Conservation (phyloP, 768 basidiomycete genomes). For the Boletus vermiculosoides region DNA sequence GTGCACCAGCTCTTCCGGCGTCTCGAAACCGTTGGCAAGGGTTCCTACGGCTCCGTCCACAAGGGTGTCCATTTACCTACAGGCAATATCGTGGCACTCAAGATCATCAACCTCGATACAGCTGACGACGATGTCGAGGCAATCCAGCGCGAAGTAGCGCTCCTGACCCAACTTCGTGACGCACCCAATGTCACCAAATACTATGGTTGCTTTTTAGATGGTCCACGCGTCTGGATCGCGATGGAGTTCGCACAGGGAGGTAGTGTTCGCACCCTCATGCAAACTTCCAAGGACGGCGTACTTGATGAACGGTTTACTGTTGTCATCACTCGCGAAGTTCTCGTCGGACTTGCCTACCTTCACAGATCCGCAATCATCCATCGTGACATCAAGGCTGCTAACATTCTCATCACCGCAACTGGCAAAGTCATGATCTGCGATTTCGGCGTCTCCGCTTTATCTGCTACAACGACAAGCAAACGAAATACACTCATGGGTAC, state of each 20-base stretch:
- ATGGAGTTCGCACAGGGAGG: constrained; percentile 99
- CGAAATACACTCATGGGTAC: constrained; percentile 96
- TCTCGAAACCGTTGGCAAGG: constrained; percentile 92
- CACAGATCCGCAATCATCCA: constrained; percentile 96
- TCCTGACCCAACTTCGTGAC: constrained; percentile 86
- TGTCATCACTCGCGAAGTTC: constrained; percentile 85
- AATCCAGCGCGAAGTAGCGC: constrained; percentile 93
- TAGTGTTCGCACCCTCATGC: constrained; percentile 90
- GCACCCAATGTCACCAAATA: constrained; percentile 92
- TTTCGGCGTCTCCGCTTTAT: constrained; percentile 95
- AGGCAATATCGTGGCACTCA: constrained; percentile 90
- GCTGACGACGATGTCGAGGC: constrained; percentile 95
- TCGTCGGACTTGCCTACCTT: constrained; percentile 83
- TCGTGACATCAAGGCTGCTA: constrained; percentile 97
- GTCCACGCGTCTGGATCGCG: constrained; percentile 96
- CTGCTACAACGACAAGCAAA: constrained; percentile 82
- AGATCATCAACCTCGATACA: constrained; percentile 98
- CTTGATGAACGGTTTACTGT: constrained; percentile 90
- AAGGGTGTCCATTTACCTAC: constrained; percentile 83
- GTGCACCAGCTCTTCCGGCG: constrained; percentile 82
- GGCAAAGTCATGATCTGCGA: constrained; percentile 96
- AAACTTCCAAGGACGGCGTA: constrained; percentile 68
- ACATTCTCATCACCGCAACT: constrained; percentile 83
- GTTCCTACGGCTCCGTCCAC: constrained; percentile 95
- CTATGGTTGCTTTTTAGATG: constrained; percentile 94